Evolutionary conservation across 768 basidiomycete species (phyloP).

Genomic region (Lentinus tigrinus): DNA sequence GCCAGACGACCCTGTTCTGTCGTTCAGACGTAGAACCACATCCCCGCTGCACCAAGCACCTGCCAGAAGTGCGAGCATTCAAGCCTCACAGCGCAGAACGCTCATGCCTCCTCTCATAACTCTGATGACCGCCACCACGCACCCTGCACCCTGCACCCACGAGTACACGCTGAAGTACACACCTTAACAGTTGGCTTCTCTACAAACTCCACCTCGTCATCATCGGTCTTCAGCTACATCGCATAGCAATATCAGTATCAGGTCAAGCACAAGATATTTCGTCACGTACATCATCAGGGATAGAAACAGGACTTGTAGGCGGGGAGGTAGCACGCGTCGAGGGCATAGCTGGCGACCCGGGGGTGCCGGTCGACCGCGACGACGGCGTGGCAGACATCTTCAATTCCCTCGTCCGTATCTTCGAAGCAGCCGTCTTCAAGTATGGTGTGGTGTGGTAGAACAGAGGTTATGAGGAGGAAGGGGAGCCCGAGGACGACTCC

Average conservation of each 20-base stretch:
- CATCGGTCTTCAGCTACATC: neutral
- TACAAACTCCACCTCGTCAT: neutral
- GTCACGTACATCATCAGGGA: constrained; percentile 12
- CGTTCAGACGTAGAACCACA: no score
- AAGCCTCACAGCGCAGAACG: no score
- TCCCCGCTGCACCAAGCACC: no score
- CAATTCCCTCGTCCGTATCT: neutral
- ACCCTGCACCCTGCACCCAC: no score
- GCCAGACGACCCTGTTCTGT: no score
- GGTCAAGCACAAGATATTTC: neutral
- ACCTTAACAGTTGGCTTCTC: neutral
- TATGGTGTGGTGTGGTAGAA: no score
- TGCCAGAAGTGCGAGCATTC: no score
- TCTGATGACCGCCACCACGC: no score
- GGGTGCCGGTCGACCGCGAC: constrained; percentile 7
- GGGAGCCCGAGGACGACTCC: neutral
- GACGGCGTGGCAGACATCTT: constrained; percentile 10
- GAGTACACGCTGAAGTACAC: neutral
- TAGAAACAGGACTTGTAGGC: constrained; percentile 4
- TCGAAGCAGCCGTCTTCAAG: no score
- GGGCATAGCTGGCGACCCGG: neutral
- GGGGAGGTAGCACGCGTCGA: constrained; percentile 17
- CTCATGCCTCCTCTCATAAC: neutral
- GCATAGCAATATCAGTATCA: neutral
- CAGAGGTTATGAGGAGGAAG: neutral